Evolutionary conservation across 768 basidiomycete species (phyloP).

Genomic region (Rhodocollybia butyracea): DNA sequence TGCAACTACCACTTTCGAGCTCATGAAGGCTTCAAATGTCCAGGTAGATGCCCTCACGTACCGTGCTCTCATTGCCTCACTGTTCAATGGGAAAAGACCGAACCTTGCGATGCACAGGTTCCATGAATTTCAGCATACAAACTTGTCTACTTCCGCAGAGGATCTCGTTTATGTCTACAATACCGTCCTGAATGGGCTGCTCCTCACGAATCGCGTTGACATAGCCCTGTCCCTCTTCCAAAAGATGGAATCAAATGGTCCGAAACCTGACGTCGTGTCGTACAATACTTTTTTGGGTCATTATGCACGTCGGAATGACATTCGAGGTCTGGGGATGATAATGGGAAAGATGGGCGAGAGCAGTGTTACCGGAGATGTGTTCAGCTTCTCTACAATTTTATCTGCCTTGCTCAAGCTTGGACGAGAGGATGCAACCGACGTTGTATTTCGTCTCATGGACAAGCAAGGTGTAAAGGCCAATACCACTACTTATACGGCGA

Average conservation of each 20-base stretch:
- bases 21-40: constrained; percentile 56
- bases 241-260: constrained; percentile 45
- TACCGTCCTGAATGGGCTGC: constrained; percentile 67
- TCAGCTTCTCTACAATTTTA: constrained; percentile 86
- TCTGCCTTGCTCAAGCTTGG: constrained; percentile 70
- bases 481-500: constrained; percentile 71
- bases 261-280: constrained; percentile 67
- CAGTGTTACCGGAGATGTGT: constrained; percentile 67
- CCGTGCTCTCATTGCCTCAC: constrained; percentile 62
- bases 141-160: constrained; percentile 19
- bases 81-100: constrained; percentile 48
- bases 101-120: constrained; percentile 54
- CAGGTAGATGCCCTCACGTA: constrained; percentile 63
- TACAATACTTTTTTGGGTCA: constrained; percentile 80
- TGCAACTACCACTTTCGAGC: constrained; percentile 58
- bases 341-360: constrained; percentile 55
- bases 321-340: constrained; percentile 54
- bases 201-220: constrained; percentile 37
- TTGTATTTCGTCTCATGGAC: constrained; percentile 71
- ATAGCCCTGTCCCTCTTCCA: constrained; percentile 41
- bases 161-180: constrained; percentile 56
- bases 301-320: constrained; percentile 59
- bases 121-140: constrained; percentile 41
- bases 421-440: constrained; percentile 59
- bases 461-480: constrained; percentile 72